Base-by-base conservation (phyloP, 2,329 filamentous ascomycete species). In the Geoglossum cookeanum region DNA sequence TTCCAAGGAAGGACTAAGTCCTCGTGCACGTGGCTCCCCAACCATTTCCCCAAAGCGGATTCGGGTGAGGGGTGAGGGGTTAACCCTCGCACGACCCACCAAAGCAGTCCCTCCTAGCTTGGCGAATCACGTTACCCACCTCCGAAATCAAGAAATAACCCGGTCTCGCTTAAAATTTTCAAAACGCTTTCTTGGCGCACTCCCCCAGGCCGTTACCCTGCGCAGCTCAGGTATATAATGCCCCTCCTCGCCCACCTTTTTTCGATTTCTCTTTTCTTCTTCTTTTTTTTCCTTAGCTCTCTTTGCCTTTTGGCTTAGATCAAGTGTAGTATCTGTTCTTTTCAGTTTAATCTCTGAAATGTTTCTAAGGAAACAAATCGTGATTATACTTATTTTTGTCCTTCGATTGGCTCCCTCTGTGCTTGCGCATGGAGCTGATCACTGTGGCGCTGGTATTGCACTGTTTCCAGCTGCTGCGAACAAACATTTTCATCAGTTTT, bases 301-400 rank as follows among this genome's bases (percentile, higher is more conserved):
- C 70, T 71, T 72, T 72, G 67, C 71, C 71, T 70, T 76, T 77
- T 80, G 77, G 81, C 80, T 86, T 85, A 87, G 84, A 88, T 88
- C 84, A 88, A 87, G 83, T 88, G 83, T 87, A 88, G 84, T 88
- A 88, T 87, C 84, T 87, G 84, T 90, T 90, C 85, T 89, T 88
- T 85, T 87, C 83, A 42, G 85, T 88, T 89, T 90, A 89, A 89
- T 88, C 83, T 85, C 85, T 90, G 84, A 84, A 86, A 88, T 78
- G 77, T 52, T n/a, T 75, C 76, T 81, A 79, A 85, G 76, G 80
- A 75, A 75, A 75, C 75, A 76, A 79, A 78, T 78, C 76, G 75
- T 80, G 83, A 87, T 90, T 89, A 87, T 80, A 80, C 83, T 76
- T 78, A 87, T 90, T 85, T 84, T 87, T 87, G 75, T 63, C 70